Base-by-base conservation (phyloP, 257 asterid genomes). In the Solanum infundibuliforme region DNA sequence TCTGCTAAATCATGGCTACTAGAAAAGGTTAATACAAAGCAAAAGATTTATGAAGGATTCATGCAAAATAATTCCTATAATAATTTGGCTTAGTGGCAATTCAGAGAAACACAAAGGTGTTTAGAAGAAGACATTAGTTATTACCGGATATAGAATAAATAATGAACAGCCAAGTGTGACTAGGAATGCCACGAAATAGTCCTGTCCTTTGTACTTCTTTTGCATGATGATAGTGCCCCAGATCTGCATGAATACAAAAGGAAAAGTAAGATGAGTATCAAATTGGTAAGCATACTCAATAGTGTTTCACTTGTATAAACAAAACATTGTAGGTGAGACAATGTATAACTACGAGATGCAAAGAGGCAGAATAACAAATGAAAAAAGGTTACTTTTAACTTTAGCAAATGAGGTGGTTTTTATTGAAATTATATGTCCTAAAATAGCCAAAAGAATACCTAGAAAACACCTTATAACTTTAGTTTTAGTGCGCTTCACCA, bases 171-270 rank as follows among this genome's bases (percentile, higher is more conserved):
- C 99, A 90, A 96, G 85, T 16, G 98, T 97, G 87, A 97, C 98
- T 43, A 94, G 73, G 86, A 94, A 83, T 72, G 99, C 93, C 85
- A 96, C 86, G 68, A 94, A 86, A 94, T 96, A 97, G 91, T 97
- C 99, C 83, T 88, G 96, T 60, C 93, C 92, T 71, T 89, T 92
- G 92, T 97, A 97, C 94, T 90, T 97, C 93, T 97, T 97, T 92
- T 96, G 99, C 99, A 97, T 97, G 83, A 97, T 97, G 87, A 92
- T 39, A 87, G 98, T 93, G 58, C 99, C 99, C 99, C 99, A 97
- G 38, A 97, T 90, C 99, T 97, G 98, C 38, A 79, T 43, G 38
- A 79, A 13, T 12, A 25, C 38, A 79, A 41, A 79, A 79, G 84
- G 84, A 41, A 41, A 25, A 25, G 58, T 77, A 39, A 38, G 34